Evolutionary conservation across 2,329 filamentous ascomycete genomes (phyloP).

Genomic region (Pseudocercospora macadamiae): DNA sequence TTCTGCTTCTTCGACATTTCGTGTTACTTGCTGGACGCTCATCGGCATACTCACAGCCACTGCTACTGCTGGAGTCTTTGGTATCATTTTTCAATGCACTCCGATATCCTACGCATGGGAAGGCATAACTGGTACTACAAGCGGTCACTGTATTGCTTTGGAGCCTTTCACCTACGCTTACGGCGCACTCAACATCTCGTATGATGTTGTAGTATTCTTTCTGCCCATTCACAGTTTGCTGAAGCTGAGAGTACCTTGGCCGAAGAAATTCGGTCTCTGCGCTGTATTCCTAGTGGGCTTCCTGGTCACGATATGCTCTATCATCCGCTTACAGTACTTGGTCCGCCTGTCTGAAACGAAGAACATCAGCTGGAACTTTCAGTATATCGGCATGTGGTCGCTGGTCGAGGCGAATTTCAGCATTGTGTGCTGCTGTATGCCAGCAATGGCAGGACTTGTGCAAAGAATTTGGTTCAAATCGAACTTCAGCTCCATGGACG

Average conservation of each 20-base stretch:
- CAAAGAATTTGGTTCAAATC: slow-evolving; percentile 5
- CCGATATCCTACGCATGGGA: slow-evolving; percentile 11
- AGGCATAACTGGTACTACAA: background rate
- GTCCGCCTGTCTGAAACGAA: slow-evolving; percentile 9
- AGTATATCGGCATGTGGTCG: slow-evolving; percentile 16
- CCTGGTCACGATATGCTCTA: slow-evolving; percentile 13
- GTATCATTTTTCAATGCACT: slow-evolving; percentile 17
- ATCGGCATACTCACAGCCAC: slow-evolving; percentile 10
- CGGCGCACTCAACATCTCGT: slow-evolving; percentile 14
- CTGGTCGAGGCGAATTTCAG: slow-evolving; percentile 12
- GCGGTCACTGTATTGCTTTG: slow-evolving; percentile 1
- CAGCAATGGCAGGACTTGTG: slow-evolving; percentile 8
- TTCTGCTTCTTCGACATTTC: slow-evolving; percentile 4
- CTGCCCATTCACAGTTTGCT: slow-evolving; percentile 15
- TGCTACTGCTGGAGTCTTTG: slow-evolving; percentile 6
- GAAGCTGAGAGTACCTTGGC: slow-evolving; percentile 9
- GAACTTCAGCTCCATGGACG: background rate
- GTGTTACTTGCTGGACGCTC: slow-evolving; percentile 10
- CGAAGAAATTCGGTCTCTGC: slow-evolving; percentile 13
- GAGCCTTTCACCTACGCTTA: slow-evolving; percentile 10
- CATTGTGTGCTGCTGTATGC: slow-evolving; percentile 13
- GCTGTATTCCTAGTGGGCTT: slow-evolving; percentile 14
- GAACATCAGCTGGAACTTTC: slow-evolving; percentile 13
- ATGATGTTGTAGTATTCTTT: slow-evolving; percentile 11
- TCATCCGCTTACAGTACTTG: slow-evolving; percentile 17